These are phyloP conservation scores for Jaenimonas drosophilae DNA, from an alignment of 208 protist species.

Conservation along the genomic window DNA sequence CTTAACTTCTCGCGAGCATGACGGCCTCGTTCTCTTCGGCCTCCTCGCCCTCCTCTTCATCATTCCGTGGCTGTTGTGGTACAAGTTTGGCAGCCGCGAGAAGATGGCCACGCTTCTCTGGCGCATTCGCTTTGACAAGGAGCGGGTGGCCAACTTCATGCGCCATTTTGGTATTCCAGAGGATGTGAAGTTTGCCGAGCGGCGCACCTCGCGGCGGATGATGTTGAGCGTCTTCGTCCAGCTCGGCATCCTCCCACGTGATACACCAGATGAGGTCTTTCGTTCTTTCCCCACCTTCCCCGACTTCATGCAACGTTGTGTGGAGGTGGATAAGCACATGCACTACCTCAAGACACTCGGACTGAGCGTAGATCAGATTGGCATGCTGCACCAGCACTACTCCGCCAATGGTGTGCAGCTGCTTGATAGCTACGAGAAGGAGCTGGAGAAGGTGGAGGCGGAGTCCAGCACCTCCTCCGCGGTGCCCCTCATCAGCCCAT, in stretches of 20 bases:
- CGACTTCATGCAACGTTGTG: slow-evolving; percentile 71
- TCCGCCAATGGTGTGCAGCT: slow-evolving; percentile 41
- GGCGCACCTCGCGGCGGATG: slow-evolving; percentile 34
- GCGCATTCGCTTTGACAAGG: slow-evolving; percentile 72
- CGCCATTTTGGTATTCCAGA: slow-evolving; percentile 67
- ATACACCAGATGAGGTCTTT: slow-evolving; percentile 48
- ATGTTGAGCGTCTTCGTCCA: slow-evolving; percentile 34
- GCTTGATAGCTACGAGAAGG: slow-evolving; percentile 46
- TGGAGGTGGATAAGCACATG: slow-evolving; percentile 62
- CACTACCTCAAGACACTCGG: slow-evolving; percentile 44
- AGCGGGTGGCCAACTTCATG: slow-evolving; percentile 71
- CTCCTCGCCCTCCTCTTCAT: slow-evolving; percentile 70
- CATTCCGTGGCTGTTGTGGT: slow-evolving; percentile 63
- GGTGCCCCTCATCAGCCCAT: slow-evolving; percentile 23
- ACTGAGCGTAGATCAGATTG: slow-evolving; percentile 27
- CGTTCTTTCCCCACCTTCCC: slow-evolving; percentile 54
- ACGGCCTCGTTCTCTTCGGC: slow-evolving; percentile 80
- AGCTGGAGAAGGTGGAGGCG: slow-evolving; percentile 8
- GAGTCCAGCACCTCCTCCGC: background rate
- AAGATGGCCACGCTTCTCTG: slow-evolving; percentile 54
- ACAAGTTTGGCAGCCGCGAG: slow-evolving; percentile 66
- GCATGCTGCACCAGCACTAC: slow-evolving; percentile 47
- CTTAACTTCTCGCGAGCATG: slow-evolving; percentile 78
- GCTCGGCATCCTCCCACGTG: slow-evolving; percentile 48
- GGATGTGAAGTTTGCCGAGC: slow-evolving; percentile 64